These are phyloP conservation scores for Pseudocercospora fuligena DNA, from an alignment of 2,329 filamentous ascomycete species.

Conservation along the genomic window DNA sequence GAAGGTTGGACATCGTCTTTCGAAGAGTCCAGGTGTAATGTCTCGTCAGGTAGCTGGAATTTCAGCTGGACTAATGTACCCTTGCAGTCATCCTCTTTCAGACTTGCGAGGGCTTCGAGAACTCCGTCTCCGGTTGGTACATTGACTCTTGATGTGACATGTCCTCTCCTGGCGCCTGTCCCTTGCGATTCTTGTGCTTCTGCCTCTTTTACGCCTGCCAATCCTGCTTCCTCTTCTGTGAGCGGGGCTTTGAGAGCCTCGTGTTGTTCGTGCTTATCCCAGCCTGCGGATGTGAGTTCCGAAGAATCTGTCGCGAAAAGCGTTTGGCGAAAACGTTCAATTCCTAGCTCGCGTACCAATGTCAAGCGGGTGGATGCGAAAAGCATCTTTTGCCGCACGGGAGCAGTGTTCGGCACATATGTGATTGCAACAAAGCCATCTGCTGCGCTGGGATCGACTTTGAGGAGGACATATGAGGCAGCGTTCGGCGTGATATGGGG, in stretches of 20 bases:
- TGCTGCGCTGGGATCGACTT: constrained; percentile 60
- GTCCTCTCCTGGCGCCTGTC: constrained; percentile 61
- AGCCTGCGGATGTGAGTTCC: constrained; percentile 72
- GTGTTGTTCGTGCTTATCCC: constrained; percentile 74
- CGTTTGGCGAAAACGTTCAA: constrained; percentile 77
- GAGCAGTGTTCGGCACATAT: constrained; percentile 78
- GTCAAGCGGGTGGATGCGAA: constrained; percentile 79
- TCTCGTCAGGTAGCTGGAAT: constrained; percentile 65
- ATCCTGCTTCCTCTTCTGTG: constrained; percentile 75
- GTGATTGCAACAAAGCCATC: constrained; percentile 69
- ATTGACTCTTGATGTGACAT: constrained; percentile 53
- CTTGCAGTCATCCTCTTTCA: constrained; percentile 53
- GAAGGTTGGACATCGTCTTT: constrained; percentile 59
- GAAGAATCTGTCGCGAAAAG: constrained; percentile 72
- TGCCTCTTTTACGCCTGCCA: constrained; percentile 74
- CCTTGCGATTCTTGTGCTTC: constrained; percentile 77
- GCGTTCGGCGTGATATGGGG: constrained; percentile 68
- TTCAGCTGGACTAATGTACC: constrained; percentile 33
- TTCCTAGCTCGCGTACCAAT: constrained; percentile 75
- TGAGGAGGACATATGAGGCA: constrained; percentile 76
- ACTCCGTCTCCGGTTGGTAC: constrained; percentile 66
- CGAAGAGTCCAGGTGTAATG: constrained; percentile 67
- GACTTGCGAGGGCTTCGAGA: constrained; percentile 63
- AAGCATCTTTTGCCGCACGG: constrained; percentile 84
- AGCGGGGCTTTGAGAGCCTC: constrained; percentile 66